Evolutionary conservation across 192 early-diverging fungal species (phyloP).

Genomic region (Coemansia sp.): DNA sequence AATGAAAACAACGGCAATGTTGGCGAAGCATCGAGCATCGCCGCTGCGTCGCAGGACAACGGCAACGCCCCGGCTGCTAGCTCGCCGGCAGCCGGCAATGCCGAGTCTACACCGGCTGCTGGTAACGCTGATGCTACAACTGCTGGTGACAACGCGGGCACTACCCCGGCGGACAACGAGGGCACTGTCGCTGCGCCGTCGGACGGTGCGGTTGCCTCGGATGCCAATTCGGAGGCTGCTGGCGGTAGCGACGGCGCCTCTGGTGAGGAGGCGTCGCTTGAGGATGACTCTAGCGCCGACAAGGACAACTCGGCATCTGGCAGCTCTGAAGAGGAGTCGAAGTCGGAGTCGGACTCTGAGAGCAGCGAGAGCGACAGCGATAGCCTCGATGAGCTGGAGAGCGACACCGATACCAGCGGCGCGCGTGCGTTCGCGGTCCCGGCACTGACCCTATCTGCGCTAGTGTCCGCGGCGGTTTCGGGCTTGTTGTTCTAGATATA

Average conservation of each 20-base stretch:
- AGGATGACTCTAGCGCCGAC: neutral
- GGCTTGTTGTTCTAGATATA: constrained; percentile 1
- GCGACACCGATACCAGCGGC: neutral
- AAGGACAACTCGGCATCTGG: neutral
- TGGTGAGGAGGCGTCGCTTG: neutral
- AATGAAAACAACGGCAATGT: neutral
- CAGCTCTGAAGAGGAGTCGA: neutral
- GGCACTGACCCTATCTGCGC: neutral
- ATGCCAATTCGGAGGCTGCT: neutral
- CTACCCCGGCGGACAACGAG: neutral
- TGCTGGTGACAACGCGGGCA: neutral
- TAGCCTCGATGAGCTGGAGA: too few relatives aligned
- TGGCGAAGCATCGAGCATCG: neutral
- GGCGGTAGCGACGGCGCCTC: neutral
- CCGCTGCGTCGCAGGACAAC: neutral
- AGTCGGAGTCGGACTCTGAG: constrained; percentile 1
- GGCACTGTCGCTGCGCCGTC: too few relatives aligned
- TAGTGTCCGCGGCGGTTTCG: neutral
- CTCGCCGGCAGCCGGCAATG: neutral
- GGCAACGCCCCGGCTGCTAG: neutral
- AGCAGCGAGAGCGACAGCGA: neutral
- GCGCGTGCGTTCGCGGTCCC: constrained; percentile 1
- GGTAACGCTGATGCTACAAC: neutral
- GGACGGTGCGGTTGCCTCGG: neutral
- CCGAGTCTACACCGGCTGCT: neutral